phyloP scores from a whole-genome alignment of 208 protist species.

The Acanthamoeba rhysodes region DNA sequence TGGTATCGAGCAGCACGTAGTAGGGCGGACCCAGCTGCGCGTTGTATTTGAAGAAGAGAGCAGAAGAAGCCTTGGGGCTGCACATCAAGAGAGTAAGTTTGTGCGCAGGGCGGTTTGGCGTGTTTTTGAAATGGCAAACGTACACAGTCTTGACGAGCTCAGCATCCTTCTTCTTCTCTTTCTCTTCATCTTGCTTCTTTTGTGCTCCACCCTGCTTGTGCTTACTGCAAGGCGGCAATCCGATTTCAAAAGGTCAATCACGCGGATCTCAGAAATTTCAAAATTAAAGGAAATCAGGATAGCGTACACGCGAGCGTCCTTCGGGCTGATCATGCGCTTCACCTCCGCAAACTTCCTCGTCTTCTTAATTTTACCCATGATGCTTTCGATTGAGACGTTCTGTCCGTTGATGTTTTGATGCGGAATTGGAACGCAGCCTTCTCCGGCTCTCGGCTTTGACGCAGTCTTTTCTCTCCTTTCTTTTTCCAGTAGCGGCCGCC shows the following conservation, averaged over 20 bases:
- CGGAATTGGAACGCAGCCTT: background rate
- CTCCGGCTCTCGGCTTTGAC: background rate
- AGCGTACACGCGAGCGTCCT: conserved; percentile 84
- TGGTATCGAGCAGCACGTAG: conserved; percentile 99
- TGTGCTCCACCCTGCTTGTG: conserved; percentile 44
- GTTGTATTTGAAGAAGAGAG: conserved; percentile 99
- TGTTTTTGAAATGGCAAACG: background rate
- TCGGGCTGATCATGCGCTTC: conserved; percentile 89
- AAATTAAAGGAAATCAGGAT: background rate
- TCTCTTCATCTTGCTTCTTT: conserved; percentile 46
- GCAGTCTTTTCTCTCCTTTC: conserved; percentile 37
- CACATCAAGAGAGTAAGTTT: background rate
- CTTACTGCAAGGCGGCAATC: background rate
- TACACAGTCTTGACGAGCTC: conserved; percentile 13
- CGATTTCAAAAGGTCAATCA: conserved; percentile 4
- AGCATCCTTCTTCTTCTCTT: conserved; percentile 66
- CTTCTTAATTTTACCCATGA: conserved; percentile 85
- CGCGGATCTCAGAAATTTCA: background rate
- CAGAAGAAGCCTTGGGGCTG: conserved; percentile 77
- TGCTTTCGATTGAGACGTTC: background rate
- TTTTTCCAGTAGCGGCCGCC: background rate
- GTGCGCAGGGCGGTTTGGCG: background rate
- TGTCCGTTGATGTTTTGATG: background rate
- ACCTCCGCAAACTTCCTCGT: conserved; percentile 88
- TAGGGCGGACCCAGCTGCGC: conserved; percentile 98